Percentiles rank a stretch among this genome's conserved stretches.
Evolutionary conservation across 129 eudicot species (phyloP).

Genomic region (Arctium lappa): DNA sequence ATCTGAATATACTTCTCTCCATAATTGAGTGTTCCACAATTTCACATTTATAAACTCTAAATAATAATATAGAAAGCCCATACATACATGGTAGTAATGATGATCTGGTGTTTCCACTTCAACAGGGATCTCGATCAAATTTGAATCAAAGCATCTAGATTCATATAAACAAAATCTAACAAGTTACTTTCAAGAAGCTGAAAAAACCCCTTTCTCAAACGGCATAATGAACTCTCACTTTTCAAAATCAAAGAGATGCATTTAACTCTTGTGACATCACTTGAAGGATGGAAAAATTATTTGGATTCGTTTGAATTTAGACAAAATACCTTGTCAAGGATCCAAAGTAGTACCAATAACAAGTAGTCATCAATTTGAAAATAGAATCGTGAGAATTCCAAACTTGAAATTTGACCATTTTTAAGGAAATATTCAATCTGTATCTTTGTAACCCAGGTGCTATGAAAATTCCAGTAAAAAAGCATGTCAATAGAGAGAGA

Average conservation of each 20-base stretch:
- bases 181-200: constrained; percentile 2
- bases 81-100: constrained; percentile 82
- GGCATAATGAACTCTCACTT: constrained; percentile 10
- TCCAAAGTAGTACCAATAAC: too few species aligned
- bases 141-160: constrained; percentile 66
- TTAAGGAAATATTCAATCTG: background rate
- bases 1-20: background rate
- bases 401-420: background rate
- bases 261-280: background rate
- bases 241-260: constrained; percentile 4
- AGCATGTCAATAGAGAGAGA: background rate
- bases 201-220: background rate
- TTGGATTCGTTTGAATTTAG: too few species aligned
- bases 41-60: background rate
- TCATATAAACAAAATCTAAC: background rate
- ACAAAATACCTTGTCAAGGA: too few species aligned
- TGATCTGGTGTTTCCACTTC: constrained; percentile 82
- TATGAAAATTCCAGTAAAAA: background rate
- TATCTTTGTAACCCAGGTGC: background rate
- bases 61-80: background rate
- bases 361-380: too few species aligned
- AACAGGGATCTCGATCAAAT: constrained; percentile 68
- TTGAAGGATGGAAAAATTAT: too few species aligned
- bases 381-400: too few species aligned
- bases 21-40: background rate